Conservation (phyloP, 345 rosid species). For the Combretum micranthum region DNA sequence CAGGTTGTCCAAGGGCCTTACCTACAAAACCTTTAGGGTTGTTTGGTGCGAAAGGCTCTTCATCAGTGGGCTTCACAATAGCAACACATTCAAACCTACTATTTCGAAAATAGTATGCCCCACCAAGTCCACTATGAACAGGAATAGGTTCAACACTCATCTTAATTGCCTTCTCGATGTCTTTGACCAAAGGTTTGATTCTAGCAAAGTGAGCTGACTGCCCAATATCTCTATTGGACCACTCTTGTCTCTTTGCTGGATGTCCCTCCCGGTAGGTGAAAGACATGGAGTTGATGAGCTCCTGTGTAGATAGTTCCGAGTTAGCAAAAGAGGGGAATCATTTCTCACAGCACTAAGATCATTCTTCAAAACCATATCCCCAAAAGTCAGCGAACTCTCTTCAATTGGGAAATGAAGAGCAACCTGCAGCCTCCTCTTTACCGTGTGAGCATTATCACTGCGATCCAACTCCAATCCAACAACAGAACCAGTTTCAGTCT, state of each 20-base stretch:
- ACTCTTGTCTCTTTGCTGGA: conserved; percentile 74
- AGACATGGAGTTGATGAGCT: conserved; percentile 99
- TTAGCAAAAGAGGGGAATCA: conserved; percentile 82
- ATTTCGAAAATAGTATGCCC: conserved; percentile 86
- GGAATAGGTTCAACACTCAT: conserved; percentile 76
- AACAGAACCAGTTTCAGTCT: conserved; percentile 95
- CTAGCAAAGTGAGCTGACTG: conserved; percentile 44
- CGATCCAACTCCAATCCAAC: conserved; percentile 99
- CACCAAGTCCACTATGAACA: conserved; percentile 86
- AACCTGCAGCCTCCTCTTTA: conserved; percentile 87
- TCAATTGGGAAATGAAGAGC: conserved; percentile 84
- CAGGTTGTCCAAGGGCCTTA: conserved; percentile 95
- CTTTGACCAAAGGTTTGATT: conserved; percentile 50
- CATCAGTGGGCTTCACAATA: conserved; percentile 96
- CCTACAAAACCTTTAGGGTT: conserved; percentile 98
- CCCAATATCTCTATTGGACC: conserved; percentile 83
- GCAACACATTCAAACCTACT: conserved; percentile 69
- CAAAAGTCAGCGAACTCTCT: conserved; percentile 72
- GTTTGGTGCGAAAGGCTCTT: conserved; percentile 99
- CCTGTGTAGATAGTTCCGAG: conserved; percentile 68
- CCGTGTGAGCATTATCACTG: conserved; percentile 81
- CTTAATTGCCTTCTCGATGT: conserved; percentile 76
- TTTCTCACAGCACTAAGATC: conserved; percentile 87
- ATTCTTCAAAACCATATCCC: conserved; percentile 78
- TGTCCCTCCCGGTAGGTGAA: conserved; percentile 78